These are phyloP conservation scores for Handroanthus guayacan DNA, from an alignment of 257 asterid species.

Conservation along the genomic window DNA sequence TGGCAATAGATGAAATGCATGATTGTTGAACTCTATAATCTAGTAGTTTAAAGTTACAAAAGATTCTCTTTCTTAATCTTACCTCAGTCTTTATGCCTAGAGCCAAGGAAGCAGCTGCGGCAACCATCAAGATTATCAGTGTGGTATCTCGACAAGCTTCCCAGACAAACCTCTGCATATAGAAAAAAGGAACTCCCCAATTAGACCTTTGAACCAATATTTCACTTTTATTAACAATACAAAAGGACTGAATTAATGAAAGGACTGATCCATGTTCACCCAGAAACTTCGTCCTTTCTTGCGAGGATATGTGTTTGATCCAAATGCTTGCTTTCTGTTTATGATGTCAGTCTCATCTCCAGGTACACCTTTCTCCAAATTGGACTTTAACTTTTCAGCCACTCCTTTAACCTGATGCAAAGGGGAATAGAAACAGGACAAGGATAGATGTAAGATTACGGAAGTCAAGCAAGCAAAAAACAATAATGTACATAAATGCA, in stretches of 20 bases:
- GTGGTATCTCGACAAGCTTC: slow-evolving; percentile 96
- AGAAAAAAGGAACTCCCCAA: slow-evolving; percentile 29
- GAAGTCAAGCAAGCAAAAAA: slow-evolving; percentile 11
- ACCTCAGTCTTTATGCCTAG: slow-evolving; percentile 97
- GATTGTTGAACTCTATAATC: background rate
- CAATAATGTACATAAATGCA: background rate
- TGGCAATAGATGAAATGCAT: background rate
- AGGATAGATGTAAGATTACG: background rate
- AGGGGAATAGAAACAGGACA: slow-evolving; percentile 21
- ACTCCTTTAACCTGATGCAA: slow-evolving; percentile 68
- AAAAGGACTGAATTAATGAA: slow-evolving; percentile 3
- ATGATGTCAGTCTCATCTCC: slow-evolving; percentile 75
- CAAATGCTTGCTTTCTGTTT: slow-evolving; percentile 74
- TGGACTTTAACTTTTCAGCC: slow-evolving; percentile 68
- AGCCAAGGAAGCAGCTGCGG: slow-evolving; percentile 97
- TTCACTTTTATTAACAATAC: background rate
- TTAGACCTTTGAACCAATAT: slow-evolving; percentile 9
- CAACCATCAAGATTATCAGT: slow-evolving; percentile 90
- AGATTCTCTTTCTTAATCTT: slow-evolving; percentile 23
- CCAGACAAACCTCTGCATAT: slow-evolving; percentile 81
- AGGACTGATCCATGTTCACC: slow-evolving; percentile 52
- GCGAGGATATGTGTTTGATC: slow-evolving; percentile 94
- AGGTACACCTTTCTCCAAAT: slow-evolving; percentile 68
- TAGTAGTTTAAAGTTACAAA: background rate
- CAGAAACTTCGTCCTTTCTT: slow-evolving; percentile 92